These are phyloP conservation scores for Coniferiporia weirii DNA, from an alignment of 1,284 basidiomycete genomes.

Conservation along the genomic window DNA sequence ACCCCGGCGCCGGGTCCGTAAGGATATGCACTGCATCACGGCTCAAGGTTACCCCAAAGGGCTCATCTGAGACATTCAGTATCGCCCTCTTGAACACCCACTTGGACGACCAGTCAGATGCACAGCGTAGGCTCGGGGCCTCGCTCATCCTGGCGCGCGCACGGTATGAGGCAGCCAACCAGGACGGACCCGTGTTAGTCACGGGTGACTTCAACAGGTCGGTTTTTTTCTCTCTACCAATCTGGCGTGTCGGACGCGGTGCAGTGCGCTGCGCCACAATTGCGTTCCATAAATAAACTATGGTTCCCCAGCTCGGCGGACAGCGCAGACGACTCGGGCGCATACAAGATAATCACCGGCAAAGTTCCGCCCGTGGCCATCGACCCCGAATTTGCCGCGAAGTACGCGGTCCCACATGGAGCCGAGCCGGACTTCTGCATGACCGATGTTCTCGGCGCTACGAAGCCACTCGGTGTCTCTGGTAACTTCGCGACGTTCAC, in stretches of 20 bases:
- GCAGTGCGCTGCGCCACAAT: background rate
- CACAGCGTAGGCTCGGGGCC: slow-evolving; percentile 44
- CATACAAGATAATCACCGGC: slow-evolving; percentile 48
- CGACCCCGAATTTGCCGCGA: slow-evolving; percentile 38
- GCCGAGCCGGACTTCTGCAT: slow-evolving; percentile 37
- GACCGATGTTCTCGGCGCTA: slow-evolving; percentile 41
- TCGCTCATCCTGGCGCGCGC: slow-evolving; percentile 47
- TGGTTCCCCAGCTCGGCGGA: background rate
- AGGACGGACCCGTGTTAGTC: slow-evolving; percentile 39
- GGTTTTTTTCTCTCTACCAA: background rate
- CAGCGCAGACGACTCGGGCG: slow-evolving; percentile 34
- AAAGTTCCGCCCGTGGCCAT: slow-evolving; percentile 34
- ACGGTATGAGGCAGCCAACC: slow-evolving; percentile 40
- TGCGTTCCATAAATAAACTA: background rate
- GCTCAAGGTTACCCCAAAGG: slow-evolving; percentile 29
- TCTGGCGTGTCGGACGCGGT: too few species aligned
- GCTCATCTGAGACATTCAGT: slow-evolving; percentile 18
- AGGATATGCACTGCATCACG: slow-evolving; percentile 46
- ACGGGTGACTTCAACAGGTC: slow-evolving; percentile 54
- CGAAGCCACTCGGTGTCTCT: slow-evolving; percentile 39
- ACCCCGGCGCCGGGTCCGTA: slow-evolving; percentile 48
- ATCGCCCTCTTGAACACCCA: slow-evolving; percentile 49
- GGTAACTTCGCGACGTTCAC: slow-evolving; percentile 52
- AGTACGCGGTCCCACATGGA: slow-evolving; percentile 33
- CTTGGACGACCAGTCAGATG: slow-evolving; percentile 51